Evolutionary conservation across 2,329 filamentous ascomycete genomes (phyloP), one percentile per base, ranked within the genome.

Genomic region (Biscogniauxia sp.): DNA sequence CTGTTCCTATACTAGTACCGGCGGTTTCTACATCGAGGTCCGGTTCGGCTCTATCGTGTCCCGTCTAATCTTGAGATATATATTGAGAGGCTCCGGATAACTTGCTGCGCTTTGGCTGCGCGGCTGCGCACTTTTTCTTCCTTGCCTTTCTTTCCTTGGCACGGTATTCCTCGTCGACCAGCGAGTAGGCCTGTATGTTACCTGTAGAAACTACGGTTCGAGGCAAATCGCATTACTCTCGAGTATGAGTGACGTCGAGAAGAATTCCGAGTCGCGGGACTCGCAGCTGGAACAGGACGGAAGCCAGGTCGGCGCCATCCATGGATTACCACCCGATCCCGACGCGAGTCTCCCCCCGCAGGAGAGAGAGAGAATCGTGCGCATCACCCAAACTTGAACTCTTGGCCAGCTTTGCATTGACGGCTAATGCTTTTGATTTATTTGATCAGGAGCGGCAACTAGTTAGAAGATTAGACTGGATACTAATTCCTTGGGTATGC

Each of bases 261-360:
- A 73, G 57, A 62, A 45, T 13, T 66, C 63, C 3, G 60, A 65
- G 51, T 66, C 66, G 54, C 64, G 60, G 19, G 68, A 70, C 28
- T 70, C 68, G 20, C 59, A 67, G n/a, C 20, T 32, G 6, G 55
- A 64, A 55, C 53, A 55, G 11, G 63, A 69, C 17, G 61, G 58
- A 20, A 61, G 56, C 49, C 55, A 50, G 54, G 53, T 57, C 55
- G 61, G 52, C 19, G 37, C 53, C 17, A 51, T 66, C 20, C 51
- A 61, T 20, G 63, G 63, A 7, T 15, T 75, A 9, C 69, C 71
- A 2, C 68, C 71, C 8, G 84, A 88, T 66, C 85, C 85, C 0
- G 86, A 88, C 69, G 83, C 80, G 25, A 81, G 82, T 9, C 73
- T 87, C 55, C 84, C 76, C 57, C 80, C 80, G 3, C 83, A 84